phyloP scores from a whole-genome alignment of 2,329 filamentous ascomycete species.

The Ascochyta clinopodiicola region DNA sequence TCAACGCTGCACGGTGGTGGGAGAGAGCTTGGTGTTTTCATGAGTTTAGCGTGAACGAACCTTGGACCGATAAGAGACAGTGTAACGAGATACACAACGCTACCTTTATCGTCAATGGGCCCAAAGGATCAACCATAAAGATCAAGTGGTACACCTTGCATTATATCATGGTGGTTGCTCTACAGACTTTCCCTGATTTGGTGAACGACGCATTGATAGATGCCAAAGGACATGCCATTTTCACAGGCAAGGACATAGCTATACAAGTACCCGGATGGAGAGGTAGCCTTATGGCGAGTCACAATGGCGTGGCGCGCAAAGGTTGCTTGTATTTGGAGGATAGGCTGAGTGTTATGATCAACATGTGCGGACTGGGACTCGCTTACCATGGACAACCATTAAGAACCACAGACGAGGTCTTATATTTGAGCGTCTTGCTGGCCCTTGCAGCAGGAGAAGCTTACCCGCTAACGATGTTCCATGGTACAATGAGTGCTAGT shows the following conservation, averaged over 20 bases:
- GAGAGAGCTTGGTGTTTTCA: conserved; percentile 26
- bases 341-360: conserved; percentile 24
- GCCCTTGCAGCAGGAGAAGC: conserved; percentile 22
- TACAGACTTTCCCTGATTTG: background rate
- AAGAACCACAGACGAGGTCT: conserved; percentile 11
- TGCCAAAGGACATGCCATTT: conserved; percentile 2
- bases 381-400: conserved; percentile 15
- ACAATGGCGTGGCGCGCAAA: conserved; percentile 16
- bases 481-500: background rate
- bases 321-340: conserved; percentile 19
- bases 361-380: conserved; percentile 21
- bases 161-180: conserved; percentile 4
- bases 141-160: conserved; percentile 21
- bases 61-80: conserved; percentile 19
- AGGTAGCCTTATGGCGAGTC: conserved; percentile 21
- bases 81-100: conserved; percentile 15
- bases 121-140: conserved; percentile 15
- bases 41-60: conserved; percentile 25
- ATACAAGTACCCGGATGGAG: conserved; percentile 10
- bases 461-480: conserved; percentile 21
- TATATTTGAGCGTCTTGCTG: conserved; percentile 15
- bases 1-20: conserved; percentile 21
- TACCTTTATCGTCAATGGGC: conserved; percentile 24
- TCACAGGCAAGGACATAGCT: background rate
- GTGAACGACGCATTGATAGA: background rate